Conservation (phyloP, 257 asterid species). For the Nicotiana tabacum region DNA sequence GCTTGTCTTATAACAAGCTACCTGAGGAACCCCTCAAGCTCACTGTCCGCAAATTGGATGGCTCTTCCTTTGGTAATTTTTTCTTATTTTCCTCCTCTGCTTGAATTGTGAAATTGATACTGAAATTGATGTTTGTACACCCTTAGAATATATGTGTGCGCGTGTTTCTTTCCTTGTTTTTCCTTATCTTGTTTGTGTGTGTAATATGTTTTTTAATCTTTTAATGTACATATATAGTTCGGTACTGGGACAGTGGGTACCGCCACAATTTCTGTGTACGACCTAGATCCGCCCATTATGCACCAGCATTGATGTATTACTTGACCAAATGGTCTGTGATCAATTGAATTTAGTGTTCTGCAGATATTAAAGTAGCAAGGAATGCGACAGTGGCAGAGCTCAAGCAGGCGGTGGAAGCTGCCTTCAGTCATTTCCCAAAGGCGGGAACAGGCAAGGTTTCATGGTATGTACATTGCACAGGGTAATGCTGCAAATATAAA, state of each 20-base stretch:
- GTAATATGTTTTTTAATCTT: background rate
- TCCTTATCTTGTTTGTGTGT: background rate
- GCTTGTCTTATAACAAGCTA: constrained; percentile 43
- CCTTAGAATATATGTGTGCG: background rate
- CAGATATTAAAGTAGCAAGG: constrained; percentile 64
- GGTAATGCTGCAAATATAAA: background rate
- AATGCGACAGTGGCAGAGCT: constrained; percentile 64
- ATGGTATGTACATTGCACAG: constrained; percentile 41
- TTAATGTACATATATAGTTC: background rate
- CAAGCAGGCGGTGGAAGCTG: constrained; percentile 73
- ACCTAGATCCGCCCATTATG: background rate
- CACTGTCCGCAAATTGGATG: constrained; percentile 71
- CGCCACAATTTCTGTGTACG: background rate
- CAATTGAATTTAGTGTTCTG: constrained; percentile 8
- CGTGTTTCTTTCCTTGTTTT: no score
- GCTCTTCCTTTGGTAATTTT: constrained; percentile 58
- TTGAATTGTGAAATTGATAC: background rate
- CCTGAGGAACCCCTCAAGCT: constrained; percentile 53
- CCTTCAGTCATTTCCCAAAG: constrained; percentile 62
- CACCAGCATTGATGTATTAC: background rate
- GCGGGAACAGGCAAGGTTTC: constrained; percentile 63
- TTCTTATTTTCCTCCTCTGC: background rate
- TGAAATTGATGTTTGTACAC: background rate
- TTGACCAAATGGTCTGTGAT: background rate
- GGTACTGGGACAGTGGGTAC: background rate